Evolutionary conservation across 352 stramenopile species (phyloP), one percentile per base, ranked within the genome.

Genomic region (Thraustotheca clavata): DNA sequence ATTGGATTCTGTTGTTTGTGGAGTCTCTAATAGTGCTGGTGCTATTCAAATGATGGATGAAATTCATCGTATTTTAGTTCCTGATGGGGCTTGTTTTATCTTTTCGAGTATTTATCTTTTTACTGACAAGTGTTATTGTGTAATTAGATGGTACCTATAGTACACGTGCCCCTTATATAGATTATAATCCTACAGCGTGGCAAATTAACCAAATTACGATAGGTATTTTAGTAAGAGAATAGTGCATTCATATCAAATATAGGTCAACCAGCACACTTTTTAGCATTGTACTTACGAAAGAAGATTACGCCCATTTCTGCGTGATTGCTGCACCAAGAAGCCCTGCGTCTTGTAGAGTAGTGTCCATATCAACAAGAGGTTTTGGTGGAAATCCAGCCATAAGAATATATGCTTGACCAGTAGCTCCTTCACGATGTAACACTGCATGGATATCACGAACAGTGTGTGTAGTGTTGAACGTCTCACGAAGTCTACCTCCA

Each of bases 281-380:
- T 52, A 24, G 43, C 43, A 11, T 52, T 52, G n/a, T 52, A 52
- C n/a, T 9, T 52, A 31, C 43, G 43, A 18, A 52, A 52, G 43
- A 52, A 52, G 43, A 38, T 61, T 49, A 61, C 14, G 52, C 52
- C 57, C 57, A 65, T 72, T 98, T 97, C 71, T 98, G 79, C 16
- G 88, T 96, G 54, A 98, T 75, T 49, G 91, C 81, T 8, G 91
- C 87, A 27, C 88, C 89, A 70, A 96, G 96, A 33, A 98, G 79
- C 24, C 91, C 91, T 1, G 91, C 91, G 20, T 78, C 78, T 31
- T 98, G 86, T 50, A 98, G 82, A 6, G 88, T 98, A 63, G 81
- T 74, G 18, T 77, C 73, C 61, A 95, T 73, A 69, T 97, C 80
- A 24, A 70, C 77, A 59, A 98, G 76, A 1, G 87, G 82, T 26